Base-by-base conservation (phyloP, 495 filamentous ascomycete genomes). In the Platismatia glauca region DNA sequence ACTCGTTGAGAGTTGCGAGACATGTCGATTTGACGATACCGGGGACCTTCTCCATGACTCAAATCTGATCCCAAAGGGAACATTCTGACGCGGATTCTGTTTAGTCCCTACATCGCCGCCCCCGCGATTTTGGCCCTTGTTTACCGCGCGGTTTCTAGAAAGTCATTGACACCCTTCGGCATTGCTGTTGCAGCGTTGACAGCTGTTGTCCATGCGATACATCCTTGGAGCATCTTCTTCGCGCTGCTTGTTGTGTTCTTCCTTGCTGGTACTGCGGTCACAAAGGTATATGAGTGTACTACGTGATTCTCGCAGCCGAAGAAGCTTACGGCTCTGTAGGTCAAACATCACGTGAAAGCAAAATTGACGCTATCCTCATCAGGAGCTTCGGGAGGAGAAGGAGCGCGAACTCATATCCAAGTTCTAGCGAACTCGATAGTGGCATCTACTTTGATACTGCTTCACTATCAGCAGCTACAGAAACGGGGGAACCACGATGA, bases 141-240 rank as follows among this genome's bases (percentile, higher is more conserved):
- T 29, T 87, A 85, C 68, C 83, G 88, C 46, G 89, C 89, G 29
- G 83, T 81, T 71, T 81, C 82, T 24, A 84, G 84, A 65, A 86
- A 89, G 31, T 91, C 89, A 11, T 79, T 95, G 52, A 94, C 90
- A 16, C 85, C 87, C 0, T 74, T 79, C 38, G 90, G 90, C 50
- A 80, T 92, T 64, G 68, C 86, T 13, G 79, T 82, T 27, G 91
- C 91, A 16, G 74, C 74, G 29, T 63, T 86, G 37, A 95, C 95
- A 11, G 92, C 90, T 12, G 71, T 79, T 59, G 82, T 86, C 5
- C 94, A 98, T 73, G 89, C 91, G 13, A 67, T 90, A 27, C 94
- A 97, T 74, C 92, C 94, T 12, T 96, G 89, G 89, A 88, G 86
- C 60, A 76, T 91, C n/a, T 91, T 89, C 3, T 95, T 96, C 72